Evolutionary conservation across 1,284 basidiomycete genomes (phyloP), one percentile per base, ranked within the genome.

Genomic region (Xerocomus subilludens): DNA sequence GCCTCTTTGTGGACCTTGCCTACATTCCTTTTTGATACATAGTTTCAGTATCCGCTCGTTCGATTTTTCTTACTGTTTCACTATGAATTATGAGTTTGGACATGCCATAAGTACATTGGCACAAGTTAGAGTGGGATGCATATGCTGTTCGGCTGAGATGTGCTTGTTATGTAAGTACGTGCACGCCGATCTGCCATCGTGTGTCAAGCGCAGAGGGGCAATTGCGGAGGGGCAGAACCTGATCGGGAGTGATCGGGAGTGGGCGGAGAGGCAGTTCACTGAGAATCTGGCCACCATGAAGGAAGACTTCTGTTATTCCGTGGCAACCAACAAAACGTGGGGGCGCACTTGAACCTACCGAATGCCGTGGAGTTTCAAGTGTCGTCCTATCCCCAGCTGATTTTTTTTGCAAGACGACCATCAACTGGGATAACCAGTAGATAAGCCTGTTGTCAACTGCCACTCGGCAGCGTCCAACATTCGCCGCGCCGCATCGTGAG

Each of bases 251-350:
- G n/a, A n/a, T n/a, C n/a, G n/a, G n/a, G n/a, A n/a, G n/a, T n/a
- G n/a, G n/a, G n/a, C n/a, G n/a, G n/a, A n/a, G n/a, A n/a, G n/a
- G n/a, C n/a, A 42, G 10, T 13, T 13, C 11, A 42, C 73, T 76
- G 80, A 78, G 74, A 83, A 81, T 79, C 67, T 20, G 42, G 42
- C 42, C 30, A 64, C 64, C 21, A 81, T 78, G 72, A 81, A 80
- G 80, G 80, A 82, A 83, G 79, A 32, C 81, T 83, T 82, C 82
- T 77, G 63, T 82, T 81, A 80, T 84, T 81, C 79, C 81, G 80
- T 82, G 70, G 81, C 77, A 82, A 82, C 81, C 65, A 84, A 82
- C 75, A 80, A 76, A 78, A 82, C 42, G 80, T 75, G 80, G 70
- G n/a, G 72, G 81, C 74, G 76, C 74, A 67, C 70, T 74, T 69